Base-by-base conservation (phyloP, 208 protist genomes). In the Leishmania lainsoni region DNA sequence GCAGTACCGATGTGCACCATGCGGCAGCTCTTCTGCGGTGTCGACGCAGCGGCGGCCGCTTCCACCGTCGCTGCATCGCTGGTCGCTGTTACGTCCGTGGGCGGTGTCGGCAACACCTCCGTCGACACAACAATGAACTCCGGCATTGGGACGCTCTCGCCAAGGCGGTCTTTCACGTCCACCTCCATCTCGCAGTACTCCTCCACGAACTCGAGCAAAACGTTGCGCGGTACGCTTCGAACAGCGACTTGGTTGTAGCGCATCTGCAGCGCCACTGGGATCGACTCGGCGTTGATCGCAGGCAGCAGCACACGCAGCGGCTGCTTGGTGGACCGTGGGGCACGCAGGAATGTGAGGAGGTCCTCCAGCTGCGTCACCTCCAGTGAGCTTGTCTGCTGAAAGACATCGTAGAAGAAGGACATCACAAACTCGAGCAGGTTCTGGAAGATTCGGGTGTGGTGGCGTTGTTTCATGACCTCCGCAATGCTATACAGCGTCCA, bases 81-180 rank as follows among this genome's bases (percentile, higher is more conserved):
- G 29, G 32, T 66, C 42, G 78, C 69, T 20, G 58, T 68, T 54
- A 79, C 79, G 29, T 86, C 75, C 20, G 76, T 68, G 72, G 61
- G 78, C 69, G 48, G 82, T 32, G 71, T 81, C 3, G 88, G 82
- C 22, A 95, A 81, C 17, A 83, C 72, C 74, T 83, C 83, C 20
- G 79, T 87, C 20, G 91, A 93, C 26, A 94, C 76, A 14, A 96
- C 87, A 16, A 96, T 54, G 70, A 97, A 97, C 84, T 95, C 92
- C 4, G 94, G 87, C 85, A 91, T 83, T 3, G 86, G 76, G 49
- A 94, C 73, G 48, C 65, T 42, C 76, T 93, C 90, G 6, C 94
- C 94, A 66, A 86, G 72, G 73, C 92, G 86, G 72, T 92, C 86
- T 45, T 84, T 87, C 82, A 91, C 87, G 20, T 92, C 87, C 4